Evolutionary conservation across 768 basidiomycete species (phyloP).

Genomic region (Panus rudis): DNA sequence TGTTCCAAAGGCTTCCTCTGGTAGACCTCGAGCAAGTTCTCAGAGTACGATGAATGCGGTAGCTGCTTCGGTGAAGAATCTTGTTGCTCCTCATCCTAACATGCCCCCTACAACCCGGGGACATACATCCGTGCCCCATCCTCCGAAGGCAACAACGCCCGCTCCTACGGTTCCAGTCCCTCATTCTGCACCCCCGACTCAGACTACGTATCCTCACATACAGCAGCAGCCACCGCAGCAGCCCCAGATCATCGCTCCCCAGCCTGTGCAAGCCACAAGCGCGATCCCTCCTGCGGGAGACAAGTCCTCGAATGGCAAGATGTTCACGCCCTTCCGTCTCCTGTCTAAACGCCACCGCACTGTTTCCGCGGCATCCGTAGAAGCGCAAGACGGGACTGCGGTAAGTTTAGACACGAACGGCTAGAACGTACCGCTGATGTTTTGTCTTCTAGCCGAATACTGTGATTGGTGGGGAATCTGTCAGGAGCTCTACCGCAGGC

Average conservation of each 20-base stretch:
- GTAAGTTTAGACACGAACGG: conserved; percentile 36
- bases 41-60: conserved; percentile 12
- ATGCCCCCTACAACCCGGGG: conserved; percentile 7
- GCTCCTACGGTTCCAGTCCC: neutral
- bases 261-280: neutral
- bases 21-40: conserved; percentile 8
- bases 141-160: neutral
- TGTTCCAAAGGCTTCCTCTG: conserved; percentile 5
- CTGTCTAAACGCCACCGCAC: conserved; percentile 56
- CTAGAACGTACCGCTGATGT: conserved; percentile 7
- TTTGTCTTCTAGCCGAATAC: conserved; percentile 48
- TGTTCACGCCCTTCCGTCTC: conserved; percentile 60
- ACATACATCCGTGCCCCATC: neutral
- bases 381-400: conserved; percentile 74
- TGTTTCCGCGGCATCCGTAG: conserved; percentile 67
- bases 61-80: conserved; percentile 10
- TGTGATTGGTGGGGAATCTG: conserved; percentile 65
- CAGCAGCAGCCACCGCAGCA: no score
- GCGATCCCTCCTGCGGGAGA: conserved; percentile 18
- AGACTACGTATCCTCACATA: conserved; percentile 8
- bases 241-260: conserved; percentile 13
- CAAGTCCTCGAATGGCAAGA: conserved; percentile 33
- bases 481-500: conserved; percentile 50
- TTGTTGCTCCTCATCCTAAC: conserved; percentile 10
- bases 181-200: neutral